Conservation (phyloP, 805 yeast species). For the Nakazawaea wyomingensis region DNA sequence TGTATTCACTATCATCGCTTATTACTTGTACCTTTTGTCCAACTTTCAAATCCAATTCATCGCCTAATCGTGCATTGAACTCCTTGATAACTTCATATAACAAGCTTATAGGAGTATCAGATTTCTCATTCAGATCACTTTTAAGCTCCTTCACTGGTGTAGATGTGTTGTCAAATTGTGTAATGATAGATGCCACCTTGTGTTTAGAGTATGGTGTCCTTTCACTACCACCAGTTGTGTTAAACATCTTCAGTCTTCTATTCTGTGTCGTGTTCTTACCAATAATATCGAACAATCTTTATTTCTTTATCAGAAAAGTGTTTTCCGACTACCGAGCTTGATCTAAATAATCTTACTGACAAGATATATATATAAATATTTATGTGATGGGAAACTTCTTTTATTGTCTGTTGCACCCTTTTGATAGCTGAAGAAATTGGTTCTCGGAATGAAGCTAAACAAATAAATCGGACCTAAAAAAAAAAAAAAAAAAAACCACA, state of each 20-base stretch:
- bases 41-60: conserved; percentile 72
- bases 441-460: too few relatives aligned
- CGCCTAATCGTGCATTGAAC: conserved; percentile 82
- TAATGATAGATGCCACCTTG: conserved; percentile 9
- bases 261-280: background rate
- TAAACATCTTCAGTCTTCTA: background rate
- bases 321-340: too few relatives aligned
- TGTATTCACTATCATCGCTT: conserved; percentile 88
- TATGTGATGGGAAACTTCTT: too few relatives aligned
- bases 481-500: too few relatives aligned
- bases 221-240: background rate
- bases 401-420: too few relatives aligned
- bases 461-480: too few relatives aligned
- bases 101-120: conserved; percentile 14
- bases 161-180: conserved; percentile 6
- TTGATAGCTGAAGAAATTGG: too few relatives aligned
- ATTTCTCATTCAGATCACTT: background rate
- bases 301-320: too few relatives aligned
- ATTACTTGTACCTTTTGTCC: conserved; percentile 89
- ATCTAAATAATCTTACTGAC: background rate
- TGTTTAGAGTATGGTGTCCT: conserved; percentile 1
- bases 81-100: conserved; percentile 68
- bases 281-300: background rate
- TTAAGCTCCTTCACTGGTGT: background rate
- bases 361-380: background rate